Evolutionary conservation across 108 stramenopile genomes (phyloP), one percentile per base, ranked within the genome.

Genomic region (Mediolabrus comicus): DNA sequence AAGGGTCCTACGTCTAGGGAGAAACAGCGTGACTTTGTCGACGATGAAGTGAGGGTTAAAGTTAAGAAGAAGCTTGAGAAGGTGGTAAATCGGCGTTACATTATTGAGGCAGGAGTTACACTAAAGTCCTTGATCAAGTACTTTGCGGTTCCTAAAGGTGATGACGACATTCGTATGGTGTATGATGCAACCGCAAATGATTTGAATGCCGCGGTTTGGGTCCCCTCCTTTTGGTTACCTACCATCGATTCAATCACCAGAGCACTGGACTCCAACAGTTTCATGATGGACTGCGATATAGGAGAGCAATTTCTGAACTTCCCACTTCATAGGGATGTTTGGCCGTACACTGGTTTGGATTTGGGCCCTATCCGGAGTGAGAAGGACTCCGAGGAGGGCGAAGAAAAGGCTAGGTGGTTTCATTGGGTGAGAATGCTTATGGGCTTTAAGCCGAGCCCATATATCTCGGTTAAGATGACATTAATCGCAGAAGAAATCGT

Each of bases 271-370:
- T 17, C 4, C 0, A 31, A 25, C 8, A 55, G 65, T 1, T 81
- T n/a, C 26, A 65, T 67, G 62, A 65, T 39, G 9, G 84, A 85
- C 27, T 9, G 73, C 22, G 83, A 84, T 57, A 59, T 78, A 0
- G 72, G 67, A 1, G 79, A 84, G 11, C 75, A 76, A 68, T 84
- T 84, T 57, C 58, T 72, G 3, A 85, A 85, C 34, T 85, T 74
- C 38, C 57, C 43, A 1, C 16, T 86, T 41, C 64, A 83, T 39
- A 27, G 11, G 19, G 19, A 53, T 11, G 39, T 72, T 11, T 36
- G 52, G 52, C 41, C 38, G 25, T 78, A 35, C 29, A 29, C 75
- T 26, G 85, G 82, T 0, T 34, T 86, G 12, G 81, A 86, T 49
- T 11, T 80, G 3, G 9, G 57, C 0, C 66, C 71, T 17, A 41